Evolutionary conservation across 768 basidiomycete genomes (phyloP).

Genomic region (Suillus weaverae): DNA sequence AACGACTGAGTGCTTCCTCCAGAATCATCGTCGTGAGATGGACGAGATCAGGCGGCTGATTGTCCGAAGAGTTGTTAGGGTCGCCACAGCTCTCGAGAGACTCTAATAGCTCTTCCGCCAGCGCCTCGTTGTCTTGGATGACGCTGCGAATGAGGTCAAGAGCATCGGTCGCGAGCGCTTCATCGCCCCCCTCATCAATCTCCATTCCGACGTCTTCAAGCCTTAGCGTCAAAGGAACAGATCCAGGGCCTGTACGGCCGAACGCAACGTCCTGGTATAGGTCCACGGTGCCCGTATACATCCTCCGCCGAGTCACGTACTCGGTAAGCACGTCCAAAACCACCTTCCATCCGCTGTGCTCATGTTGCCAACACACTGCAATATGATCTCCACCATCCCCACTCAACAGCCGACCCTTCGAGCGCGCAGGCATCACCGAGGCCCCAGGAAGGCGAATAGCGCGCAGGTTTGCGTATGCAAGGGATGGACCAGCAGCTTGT

Average conservation of each 20-base stretch:
- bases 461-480: constrained; percentile 64
- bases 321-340: constrained; percentile 79
- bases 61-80: constrained; percentile 31
- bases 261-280: constrained; percentile 55
- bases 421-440: constrained; percentile 62
- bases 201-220: constrained; percentile 77
- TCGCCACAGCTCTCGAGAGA: constrained; percentile 47
- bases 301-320: constrained; percentile 62
- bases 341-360: constrained; percentile 85
- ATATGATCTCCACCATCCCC: constrained; percentile 63
- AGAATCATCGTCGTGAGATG: constrained; percentile 80
- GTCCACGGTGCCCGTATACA: constrained; percentile 39
- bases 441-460: constrained; percentile 78
- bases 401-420: constrained; percentile 70
- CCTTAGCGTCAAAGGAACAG: constrained; percentile 44
- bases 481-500: constrained; percentile 46
- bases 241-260: constrained; percentile 40
- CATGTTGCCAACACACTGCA: constrained; percentile 78
- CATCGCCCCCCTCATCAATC: constrained; percentile 58
- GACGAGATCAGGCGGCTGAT: constrained; percentile 66
- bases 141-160: constrained; percentile 29
- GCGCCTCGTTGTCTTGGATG: constrained; percentile 65
- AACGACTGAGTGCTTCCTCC: constrained; percentile 68
- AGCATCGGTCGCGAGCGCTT: constrained; percentile 56
- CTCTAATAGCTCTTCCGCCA: constrained; percentile 62